phyloP scores from a whole-genome alignment of 1,284 basidiomycete genomes.

The Puccinia sorghi region DNA sequence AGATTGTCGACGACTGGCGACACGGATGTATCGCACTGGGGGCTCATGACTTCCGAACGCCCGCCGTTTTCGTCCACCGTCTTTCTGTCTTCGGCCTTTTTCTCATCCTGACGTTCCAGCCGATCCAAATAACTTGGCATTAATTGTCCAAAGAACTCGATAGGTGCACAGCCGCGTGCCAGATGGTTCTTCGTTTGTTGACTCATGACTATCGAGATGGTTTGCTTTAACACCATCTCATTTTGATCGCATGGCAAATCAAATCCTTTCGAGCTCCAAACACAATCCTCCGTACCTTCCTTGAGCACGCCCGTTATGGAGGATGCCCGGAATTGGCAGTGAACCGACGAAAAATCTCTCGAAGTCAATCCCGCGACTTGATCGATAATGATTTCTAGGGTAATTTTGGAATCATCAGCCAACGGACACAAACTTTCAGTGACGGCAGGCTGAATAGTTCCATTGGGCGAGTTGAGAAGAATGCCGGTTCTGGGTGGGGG shows the following conservation, averaged over 20 bases:
- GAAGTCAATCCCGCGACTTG: slow-evolving; percentile 72
- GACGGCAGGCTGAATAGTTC: slow-evolving; percentile 73
- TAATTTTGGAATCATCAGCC: slow-evolving; percentile 45
- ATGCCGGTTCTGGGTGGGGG: slow-evolving; percentile 55
- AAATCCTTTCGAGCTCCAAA: slow-evolving; percentile 72
- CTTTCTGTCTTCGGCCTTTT: slow-evolving; percentile 66
- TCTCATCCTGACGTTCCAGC: slow-evolving; percentile 85
- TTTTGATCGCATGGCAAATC: slow-evolving; percentile 72
- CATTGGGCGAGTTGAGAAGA: slow-evolving; percentile 63
- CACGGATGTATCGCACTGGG: slow-evolving; percentile 47
- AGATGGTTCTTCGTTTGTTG: slow-evolving; percentile 73
- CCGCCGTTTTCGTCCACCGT: slow-evolving; percentile 77
- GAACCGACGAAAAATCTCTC: slow-evolving; percentile 78
- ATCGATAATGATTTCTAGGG: slow-evolving; percentile 68
- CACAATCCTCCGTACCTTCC: slow-evolving; percentile 70
- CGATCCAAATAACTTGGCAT: slow-evolving; percentile 79
- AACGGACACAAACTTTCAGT: slow-evolving; percentile 55
- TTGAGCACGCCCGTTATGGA: slow-evolving; percentile 70
- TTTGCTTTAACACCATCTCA: slow-evolving; percentile 76
- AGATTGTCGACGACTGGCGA: slow-evolving; percentile 27
- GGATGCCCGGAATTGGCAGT: slow-evolving; percentile 78
- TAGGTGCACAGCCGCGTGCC: slow-evolving; percentile 71
- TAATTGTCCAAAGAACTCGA: slow-evolving; percentile 83
- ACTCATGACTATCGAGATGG: slow-evolving; percentile 74
- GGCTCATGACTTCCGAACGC: slow-evolving; percentile 55